Conservation (phyloP, 305 asterid genomes). For the Stenogyne calaminthoides region DNA sequence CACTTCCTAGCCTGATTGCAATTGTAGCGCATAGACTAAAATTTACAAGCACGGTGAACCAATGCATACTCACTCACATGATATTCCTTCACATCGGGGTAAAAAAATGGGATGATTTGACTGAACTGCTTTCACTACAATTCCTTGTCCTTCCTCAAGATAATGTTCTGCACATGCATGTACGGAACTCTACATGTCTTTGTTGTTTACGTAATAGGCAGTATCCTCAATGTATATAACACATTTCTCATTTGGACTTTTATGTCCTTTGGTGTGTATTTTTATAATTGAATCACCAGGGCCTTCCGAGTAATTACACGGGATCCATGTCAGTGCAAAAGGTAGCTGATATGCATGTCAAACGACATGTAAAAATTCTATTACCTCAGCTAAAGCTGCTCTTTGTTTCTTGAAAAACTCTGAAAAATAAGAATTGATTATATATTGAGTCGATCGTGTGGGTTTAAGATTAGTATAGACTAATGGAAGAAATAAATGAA, state of each 20-base stretch:
- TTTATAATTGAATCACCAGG: slow-evolving; percentile 35
- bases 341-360: slow-evolving; percentile 78
- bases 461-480: background rate
- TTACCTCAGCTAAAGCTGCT: slow-evolving; percentile 73
- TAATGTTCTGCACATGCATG: slow-evolving; percentile 65
- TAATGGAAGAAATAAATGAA: slow-evolving; percentile 9
- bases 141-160: slow-evolving; percentile 82
- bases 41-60: slow-evolving; percentile 84
- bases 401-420: slow-evolving; percentile 63
- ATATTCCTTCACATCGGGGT: slow-evolving; percentile 73
- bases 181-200: slow-evolving; percentile 62
- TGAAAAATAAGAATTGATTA: slow-evolving; percentile 40
- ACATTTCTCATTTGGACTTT: slow-evolving; percentile 37
- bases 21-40: slow-evolving; percentile 74
- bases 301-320: slow-evolving; percentile 52
- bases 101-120: slow-evolving; percentile 73
- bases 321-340: slow-evolving; percentile 84
- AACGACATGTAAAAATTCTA: slow-evolving; percentile 62
- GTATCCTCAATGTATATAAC: slow-evolving; percentile 55
- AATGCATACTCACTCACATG: slow-evolving; percentile 79
- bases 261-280: slow-evolving; percentile 33
- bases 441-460: background rate
- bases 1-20: slow-evolving; percentile 74
- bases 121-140: slow-evolving; percentile 78
- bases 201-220: slow-evolving; percentile 68